These are phyloP conservation scores for Prunus mume DNA, from an alignment of 306 rosid species.

Conservation along the genomic window DNA sequence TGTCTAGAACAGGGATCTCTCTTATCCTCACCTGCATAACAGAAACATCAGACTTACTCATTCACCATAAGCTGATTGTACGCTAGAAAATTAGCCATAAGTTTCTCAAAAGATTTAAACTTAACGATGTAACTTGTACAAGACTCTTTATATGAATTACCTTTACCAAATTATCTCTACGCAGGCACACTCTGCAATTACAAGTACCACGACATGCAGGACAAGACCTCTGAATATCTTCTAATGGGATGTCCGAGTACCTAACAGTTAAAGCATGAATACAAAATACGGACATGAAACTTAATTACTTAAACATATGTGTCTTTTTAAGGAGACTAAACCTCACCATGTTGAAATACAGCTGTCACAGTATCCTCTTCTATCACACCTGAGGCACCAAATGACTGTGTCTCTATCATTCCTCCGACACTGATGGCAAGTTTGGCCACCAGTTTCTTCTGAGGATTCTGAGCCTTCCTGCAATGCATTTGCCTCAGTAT, in stretches of 20 bases:
- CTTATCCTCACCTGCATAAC: slow-evolving; percentile 74
- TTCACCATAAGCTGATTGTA: slow-evolving; percentile 9
- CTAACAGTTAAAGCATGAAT: slow-evolving; percentile 41
- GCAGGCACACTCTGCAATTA: slow-evolving; percentile 81
- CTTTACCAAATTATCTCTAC: slow-evolving; percentile 83
- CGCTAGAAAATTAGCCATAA: slow-evolving; percentile 13
- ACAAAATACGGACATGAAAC: slow-evolving; percentile 10
- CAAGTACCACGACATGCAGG: slow-evolving; percentile 95
- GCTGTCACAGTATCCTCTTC: slow-evolving; percentile 83
- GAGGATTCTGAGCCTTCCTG: slow-evolving; percentile 75
- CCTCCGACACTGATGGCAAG: slow-evolving; percentile 87
- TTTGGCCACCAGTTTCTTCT: slow-evolving; percentile 70
- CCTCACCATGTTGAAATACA: slow-evolving; percentile 77
- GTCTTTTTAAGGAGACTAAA: slow-evolving; percentile 10
- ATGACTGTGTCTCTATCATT: slow-evolving; percentile 56
- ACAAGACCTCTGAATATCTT: slow-evolving; percentile 72
- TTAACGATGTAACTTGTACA: slow-evolving; percentile 2
- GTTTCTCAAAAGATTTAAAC: slow-evolving; percentile 21
- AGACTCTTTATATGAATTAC: slow-evolving; percentile 30
- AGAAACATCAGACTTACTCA: slow-evolving; percentile 26
- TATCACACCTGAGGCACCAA: slow-evolving; percentile 81
- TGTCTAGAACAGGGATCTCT: slow-evolving; percentile 76
- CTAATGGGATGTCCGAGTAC: slow-evolving; percentile 64
- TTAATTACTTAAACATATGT: slow-evolving; percentile 1
- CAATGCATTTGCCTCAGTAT: slow-evolving; percentile 28